Evolutionary conservation across 805 yeast genomes (phyloP).

Genomic region (Cyberlindnera amylophila): DNA sequence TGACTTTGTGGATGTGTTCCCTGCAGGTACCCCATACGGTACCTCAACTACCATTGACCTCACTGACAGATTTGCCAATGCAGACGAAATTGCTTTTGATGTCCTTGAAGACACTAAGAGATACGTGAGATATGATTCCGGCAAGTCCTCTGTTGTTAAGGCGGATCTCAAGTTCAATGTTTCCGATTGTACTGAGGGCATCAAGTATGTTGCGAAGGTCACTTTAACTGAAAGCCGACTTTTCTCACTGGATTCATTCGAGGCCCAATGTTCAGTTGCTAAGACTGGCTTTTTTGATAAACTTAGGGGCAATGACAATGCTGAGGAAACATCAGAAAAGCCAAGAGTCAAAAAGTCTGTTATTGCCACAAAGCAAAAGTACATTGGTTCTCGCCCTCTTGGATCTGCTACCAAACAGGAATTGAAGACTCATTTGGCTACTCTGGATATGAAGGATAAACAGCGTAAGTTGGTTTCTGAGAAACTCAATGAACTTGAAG

Average conservation of each 20-base stretch:
- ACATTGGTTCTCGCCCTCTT: constrained; percentile 44
- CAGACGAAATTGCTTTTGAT: constrained; percentile 33
- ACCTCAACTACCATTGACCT: constrained; percentile 34
- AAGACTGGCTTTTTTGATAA: constrained; percentile 19
- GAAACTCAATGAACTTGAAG: constrained; percentile 66
- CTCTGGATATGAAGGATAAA: constrained; percentile 51
- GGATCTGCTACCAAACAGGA: constrained; percentile 44
- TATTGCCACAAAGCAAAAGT: constrained; percentile 28
- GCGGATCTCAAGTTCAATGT: constrained; percentile 31
- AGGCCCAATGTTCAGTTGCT: constrained; percentile 38
- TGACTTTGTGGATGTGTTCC: constrained; percentile 38
- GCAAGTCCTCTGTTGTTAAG: constrained; percentile 9
- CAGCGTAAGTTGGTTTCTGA: constrained; percentile 53
- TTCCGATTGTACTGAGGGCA: constrained; percentile 36
- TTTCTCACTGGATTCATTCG: constrained; percentile 42
- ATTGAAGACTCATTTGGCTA: constrained; percentile 45
- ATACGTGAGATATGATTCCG: constrained; percentile 25
- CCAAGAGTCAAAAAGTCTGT: constrained; percentile 23
- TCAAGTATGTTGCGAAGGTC: constrained; percentile 39
- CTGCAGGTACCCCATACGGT: constrained; percentile 41
- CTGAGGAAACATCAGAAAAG: constrained; percentile 16
- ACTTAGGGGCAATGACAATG: constrained; percentile 5
- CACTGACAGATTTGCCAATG: constrained; percentile 28
- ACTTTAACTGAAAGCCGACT: constrained; percentile 46
- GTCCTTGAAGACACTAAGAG: constrained; percentile 30